These are phyloP conservation scores for Tirmania nivea DNA, from an alignment of 495 filamentous ascomycete species.

Conservation along the genomic window DNA sequence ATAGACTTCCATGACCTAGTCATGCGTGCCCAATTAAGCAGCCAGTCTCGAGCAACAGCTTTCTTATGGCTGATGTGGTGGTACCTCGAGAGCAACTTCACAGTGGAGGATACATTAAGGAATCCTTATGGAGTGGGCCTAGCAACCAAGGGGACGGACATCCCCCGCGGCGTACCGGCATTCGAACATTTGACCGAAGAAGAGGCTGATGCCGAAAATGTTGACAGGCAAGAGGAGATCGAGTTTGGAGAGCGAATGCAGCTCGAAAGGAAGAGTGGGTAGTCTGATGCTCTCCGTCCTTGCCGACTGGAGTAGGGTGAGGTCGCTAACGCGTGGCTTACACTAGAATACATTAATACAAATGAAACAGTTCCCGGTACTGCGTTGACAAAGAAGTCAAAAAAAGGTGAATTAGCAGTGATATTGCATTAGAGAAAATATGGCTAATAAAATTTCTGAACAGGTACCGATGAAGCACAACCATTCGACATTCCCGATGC, in stretches of 20 bases:
- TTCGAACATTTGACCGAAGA: constrained; percentile 58
- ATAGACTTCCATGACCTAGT: constrained; percentile 92
- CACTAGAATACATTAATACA: not conserved
- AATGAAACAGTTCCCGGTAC: not conserved
- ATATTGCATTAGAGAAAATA: too few relatives aligned
- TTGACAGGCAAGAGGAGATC: constrained; percentile 69
- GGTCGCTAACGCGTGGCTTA: not conserved
- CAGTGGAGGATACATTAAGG: constrained; percentile 51
- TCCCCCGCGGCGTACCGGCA: constrained; percentile 37
- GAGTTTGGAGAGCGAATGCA: constrained; percentile 73
- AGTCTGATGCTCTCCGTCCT: not conserved
- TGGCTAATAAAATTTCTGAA: too few relatives aligned
- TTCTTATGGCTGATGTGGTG: constrained; percentile 99
- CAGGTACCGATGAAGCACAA: too few relatives aligned
- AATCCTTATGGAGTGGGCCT: constrained; percentile 77
- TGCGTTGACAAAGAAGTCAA: not conserved
- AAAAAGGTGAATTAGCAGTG: not conserved
- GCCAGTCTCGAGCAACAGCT: constrained; percentile 60
- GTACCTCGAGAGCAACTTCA: constrained; percentile 93
- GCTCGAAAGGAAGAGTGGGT: constrained; percentile 56
- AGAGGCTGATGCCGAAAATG: constrained; percentile 62
- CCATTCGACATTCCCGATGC: not conserved
- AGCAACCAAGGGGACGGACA: constrained; percentile 31
- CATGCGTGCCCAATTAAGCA: constrained; percentile 69
- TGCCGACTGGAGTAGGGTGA: not conserved